Percentiles rank a stretch among this genome's conserved stretches.
These are phyloP conservation scores for Solioccasus polychromus DNA, from an alignment of 768 basidiomycete species.

Conservation along the genomic window DNA sequence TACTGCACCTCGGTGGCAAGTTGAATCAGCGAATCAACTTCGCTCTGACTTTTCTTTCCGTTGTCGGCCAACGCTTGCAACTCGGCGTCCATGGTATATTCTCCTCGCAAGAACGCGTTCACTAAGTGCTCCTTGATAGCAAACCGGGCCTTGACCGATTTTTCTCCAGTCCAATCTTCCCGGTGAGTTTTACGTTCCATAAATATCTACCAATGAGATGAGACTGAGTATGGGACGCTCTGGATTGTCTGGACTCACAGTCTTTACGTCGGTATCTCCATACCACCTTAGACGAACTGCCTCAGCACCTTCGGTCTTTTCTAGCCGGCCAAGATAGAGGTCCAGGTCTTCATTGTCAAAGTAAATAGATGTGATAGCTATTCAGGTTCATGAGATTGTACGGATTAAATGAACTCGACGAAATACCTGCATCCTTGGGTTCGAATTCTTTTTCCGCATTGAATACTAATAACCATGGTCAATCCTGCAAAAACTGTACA, in stretches of 20 bases:
- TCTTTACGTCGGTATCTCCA: constrained; percentile 80
- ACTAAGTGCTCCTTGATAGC: constrained; percentile 91
- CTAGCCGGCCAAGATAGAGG: constrained; percentile 91
- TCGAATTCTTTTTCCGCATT: constrained; percentile 93
- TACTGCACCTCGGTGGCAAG: constrained; percentile 98
- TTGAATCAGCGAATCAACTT: constrained; percentile 93
- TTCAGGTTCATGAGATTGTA: constrained; percentile 9
- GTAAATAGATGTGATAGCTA: constrained; percentile 95
- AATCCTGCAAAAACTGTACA: neutral
- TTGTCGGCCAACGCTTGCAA: constrained; percentile 82
- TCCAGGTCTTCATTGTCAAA: constrained; percentile 96
- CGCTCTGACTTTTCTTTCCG: constrained; percentile 90
- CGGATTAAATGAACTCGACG: neutral
- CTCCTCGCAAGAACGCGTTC: constrained; percentile 85
- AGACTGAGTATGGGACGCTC: neutral
- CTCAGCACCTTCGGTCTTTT: constrained; percentile 98
- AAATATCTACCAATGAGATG: constrained; percentile 54
- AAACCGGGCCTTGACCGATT: constrained; percentile 96
- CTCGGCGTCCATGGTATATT: constrained; percentile 91
- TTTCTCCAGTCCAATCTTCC: constrained; percentile 99
- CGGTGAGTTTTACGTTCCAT: constrained; percentile 90
- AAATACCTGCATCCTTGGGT: constrained; percentile 69
- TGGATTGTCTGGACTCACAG: constrained; percentile 44
- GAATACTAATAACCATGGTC: constrained; percentile 59
- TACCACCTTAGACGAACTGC: constrained; percentile 98